These are phyloP conservation scores for Geotrichum armillariae DNA, from an alignment of 1,139 yeast genomes.

Conservation along the genomic window DNA sequence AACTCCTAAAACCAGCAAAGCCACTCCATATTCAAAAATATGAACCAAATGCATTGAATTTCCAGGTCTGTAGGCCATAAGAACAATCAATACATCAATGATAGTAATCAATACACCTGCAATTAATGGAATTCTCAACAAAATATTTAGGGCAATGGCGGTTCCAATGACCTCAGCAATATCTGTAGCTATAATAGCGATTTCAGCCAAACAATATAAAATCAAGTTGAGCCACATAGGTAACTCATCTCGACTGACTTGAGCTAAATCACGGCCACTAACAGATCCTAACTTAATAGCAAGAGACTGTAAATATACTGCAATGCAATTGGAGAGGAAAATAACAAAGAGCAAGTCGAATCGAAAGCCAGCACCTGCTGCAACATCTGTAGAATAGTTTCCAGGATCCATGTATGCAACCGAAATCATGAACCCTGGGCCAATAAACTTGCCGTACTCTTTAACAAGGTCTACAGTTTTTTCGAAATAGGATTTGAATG, in stretches of 20 bases:
- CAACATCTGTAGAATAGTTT: slow-evolving; percentile 90
- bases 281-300: slow-evolving; percentile 88
- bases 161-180: slow-evolving; percentile 94
- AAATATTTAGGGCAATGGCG: slow-evolving; percentile 82
- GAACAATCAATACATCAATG: slow-evolving; percentile 77
- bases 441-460: slow-evolving; percentile 68
- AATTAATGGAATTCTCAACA: slow-evolving; percentile 73
- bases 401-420: slow-evolving; percentile 99
- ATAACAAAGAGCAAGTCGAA: slow-evolving; percentile 81
- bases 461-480: slow-evolving; percentile 20
- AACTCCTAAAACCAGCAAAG: slow-evolving; percentile 74
- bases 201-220: slow-evolving; percentile 74
- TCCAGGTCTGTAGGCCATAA: slow-evolving; percentile 86
- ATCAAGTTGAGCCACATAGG: slow-evolving; percentile 60
- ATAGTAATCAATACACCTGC: slow-evolving; percentile 82
- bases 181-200: slow-evolving; percentile 90
- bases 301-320: slow-evolving; percentile 78
- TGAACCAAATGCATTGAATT: slow-evolving; percentile 79
- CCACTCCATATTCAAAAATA: slow-evolving; percentile 79
- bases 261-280: slow-evolving; percentile 87
- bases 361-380: slow-evolving; percentile 87
- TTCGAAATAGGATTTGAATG: background rate
- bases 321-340: slow-evolving; percentile 79
- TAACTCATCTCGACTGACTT: slow-evolving; percentile 76
- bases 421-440: slow-evolving; percentile 93